A percentile compares a stretch with the other conserved stretches of the same genome.
Conservation (phyloP, 176 grass and related monocot genomes). For the Carex myosuroides region DNA sequence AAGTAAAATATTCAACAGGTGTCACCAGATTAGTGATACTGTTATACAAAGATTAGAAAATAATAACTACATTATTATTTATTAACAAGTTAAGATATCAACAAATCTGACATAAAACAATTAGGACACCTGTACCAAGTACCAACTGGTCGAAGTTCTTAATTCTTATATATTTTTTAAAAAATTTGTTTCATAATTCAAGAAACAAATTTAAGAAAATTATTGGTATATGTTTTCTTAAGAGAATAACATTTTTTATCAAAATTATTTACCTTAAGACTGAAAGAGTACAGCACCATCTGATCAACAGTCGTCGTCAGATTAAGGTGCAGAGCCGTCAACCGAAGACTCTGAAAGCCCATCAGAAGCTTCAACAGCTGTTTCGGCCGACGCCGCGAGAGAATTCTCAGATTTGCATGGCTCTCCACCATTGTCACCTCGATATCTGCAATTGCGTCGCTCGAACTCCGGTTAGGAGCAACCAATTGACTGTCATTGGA, state of each 20-base stretch:
- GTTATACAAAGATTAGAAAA: not conserved
- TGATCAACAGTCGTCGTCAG: slow-evolving; percentile 23
- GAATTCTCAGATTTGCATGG: slow-evolving; percentile 46
- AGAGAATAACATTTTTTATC: not conserved
- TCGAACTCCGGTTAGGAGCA: not conserved
- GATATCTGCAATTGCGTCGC: slow-evolving; percentile 38
- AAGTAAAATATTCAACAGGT: not conserved
- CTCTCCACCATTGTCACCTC: slow-evolving; percentile 56
- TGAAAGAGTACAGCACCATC: slow-evolving; percentile 36
- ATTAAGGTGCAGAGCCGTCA: slow-evolving; percentile 32
- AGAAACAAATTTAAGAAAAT: not conserved
- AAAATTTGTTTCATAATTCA: not conserved
- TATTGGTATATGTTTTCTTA: not conserved
- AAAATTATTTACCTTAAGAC: slow-evolving; percentile 31
- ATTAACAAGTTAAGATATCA: not conserved
- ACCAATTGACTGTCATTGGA: not conserved
- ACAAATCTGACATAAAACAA: not conserved
- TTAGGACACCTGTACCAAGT: not conserved
- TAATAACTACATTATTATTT: not conserved
- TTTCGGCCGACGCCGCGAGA: slow-evolving; percentile 30
- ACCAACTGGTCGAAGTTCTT: not conserved
- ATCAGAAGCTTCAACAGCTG: slow-evolving; percentile 52
- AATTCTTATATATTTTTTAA: too few species aligned
- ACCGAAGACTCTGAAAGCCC: slow-evolving; percentile 28
- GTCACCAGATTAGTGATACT: not conserved